Base-by-base conservation (phyloP, 495 filamentous ascomycete genomes). In the Penicillium nucicola region DNA sequence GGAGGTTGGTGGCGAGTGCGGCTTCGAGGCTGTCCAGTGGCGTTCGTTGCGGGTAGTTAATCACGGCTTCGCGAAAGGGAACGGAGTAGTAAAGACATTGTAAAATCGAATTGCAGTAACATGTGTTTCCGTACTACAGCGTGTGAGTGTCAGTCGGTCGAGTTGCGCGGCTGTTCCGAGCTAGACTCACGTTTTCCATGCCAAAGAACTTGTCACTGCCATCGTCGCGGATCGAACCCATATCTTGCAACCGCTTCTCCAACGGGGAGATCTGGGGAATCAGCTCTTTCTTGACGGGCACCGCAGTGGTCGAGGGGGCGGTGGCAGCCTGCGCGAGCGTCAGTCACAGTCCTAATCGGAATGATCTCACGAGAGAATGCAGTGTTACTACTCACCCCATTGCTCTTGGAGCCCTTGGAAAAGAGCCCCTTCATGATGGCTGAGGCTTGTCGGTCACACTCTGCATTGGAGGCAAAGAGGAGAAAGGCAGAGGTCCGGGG, bases 141-240 rank as follows among this genome's bases (percentile, higher is more conserved):
- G 37, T n/a, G 20, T 14, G 48, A 7, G 25, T 7, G 48, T 43
- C 14, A 39, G 30, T 25, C 39, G 33, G n/a, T 20, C 30, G 19
- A 9, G 11, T 36, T 14, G 14, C 28, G 12, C 1, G 30, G 12
- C 23, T 35, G 22, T 5, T 32, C 35, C 23, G 17, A 25, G 39
- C 15, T 38, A 35, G 13, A 69, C 88, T 77, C 77, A 97, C 91
- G 75, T 98, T 98, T 70, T 97, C 93, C 77, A 97, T 85, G 3
- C 95, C 93, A 75, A 92, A 97, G 72, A 95, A 97, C 76, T 96
- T 96, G 71, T 98, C 93, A 67, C 88, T 97, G 17, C 95, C 93
- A 75, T 98, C 92, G 32, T 74, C 73, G 51, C 90, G 81, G 50
- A 92, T 70, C 1, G 90, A 78, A 11, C 90, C 89, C 42, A 89